Evolutionary conservation across 225 moss, liverwort and hornwort genomes (phyloP).

Genomic region (Physcomitrellopsis africana): DNA sequence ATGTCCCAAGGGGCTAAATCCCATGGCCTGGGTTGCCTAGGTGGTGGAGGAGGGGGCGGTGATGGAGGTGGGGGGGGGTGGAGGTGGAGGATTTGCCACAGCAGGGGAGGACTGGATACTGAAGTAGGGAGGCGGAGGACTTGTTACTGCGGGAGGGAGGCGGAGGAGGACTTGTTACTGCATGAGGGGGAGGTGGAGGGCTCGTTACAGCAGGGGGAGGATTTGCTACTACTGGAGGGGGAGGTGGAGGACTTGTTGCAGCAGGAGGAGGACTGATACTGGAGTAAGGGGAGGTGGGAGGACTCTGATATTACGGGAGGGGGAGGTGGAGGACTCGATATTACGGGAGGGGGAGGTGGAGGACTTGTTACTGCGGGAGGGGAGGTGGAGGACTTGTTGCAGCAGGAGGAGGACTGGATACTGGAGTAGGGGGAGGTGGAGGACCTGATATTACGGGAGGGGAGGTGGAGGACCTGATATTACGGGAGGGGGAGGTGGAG

Average conservation of each 20-base stretch:
- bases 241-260: neutral
- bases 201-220: no score
- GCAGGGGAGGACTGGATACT: neutral
- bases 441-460: neutral
- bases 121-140: neutral
- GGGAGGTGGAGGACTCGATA: no score
- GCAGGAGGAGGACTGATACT: neutral
- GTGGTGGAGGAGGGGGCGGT: neutral
- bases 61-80: neutral
- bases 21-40: neutral
- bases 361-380: neutral
- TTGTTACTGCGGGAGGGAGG: neutral
- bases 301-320: neutral
- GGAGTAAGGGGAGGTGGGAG: neutral
- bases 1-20: conserved; percentile 24
- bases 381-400: neutral
- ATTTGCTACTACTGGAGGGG: neutral
- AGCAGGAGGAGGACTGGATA: neutral
- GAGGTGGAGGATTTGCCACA: neutral
- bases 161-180: neutral
- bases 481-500: neutral
- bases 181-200: neutral
- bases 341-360: no score
- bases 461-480: neutral
- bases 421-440: neutral